Percentiles rank a stretch among this genome's conserved stretches.
Conservation (phyloP, 108 stramenopile genomes). For the Seminavis robusta region DNA sequence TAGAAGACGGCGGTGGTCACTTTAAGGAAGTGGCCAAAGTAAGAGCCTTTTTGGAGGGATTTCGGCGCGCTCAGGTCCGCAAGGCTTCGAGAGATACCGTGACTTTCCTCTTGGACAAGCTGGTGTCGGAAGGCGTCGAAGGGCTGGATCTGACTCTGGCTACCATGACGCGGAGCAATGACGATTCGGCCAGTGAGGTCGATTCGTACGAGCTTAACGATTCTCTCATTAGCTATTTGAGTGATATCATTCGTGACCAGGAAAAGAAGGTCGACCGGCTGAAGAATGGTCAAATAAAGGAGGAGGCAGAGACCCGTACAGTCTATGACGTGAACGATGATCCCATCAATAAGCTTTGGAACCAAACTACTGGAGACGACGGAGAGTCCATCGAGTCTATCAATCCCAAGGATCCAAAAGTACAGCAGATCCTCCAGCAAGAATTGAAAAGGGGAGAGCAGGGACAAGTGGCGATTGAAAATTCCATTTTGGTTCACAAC, state of each 20-base stretch:
- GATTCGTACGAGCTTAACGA: slow-evolving; percentile 70
- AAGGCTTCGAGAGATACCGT: slow-evolving; percentile 71
- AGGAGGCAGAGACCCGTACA: not conserved
- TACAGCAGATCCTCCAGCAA: slow-evolving; percentile 45
- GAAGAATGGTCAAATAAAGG: not conserved
- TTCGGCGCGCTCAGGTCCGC: slow-evolving; percentile 72
- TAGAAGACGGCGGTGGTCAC: slow-evolving; percentile 75
- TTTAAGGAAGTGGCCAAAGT: slow-evolving; percentile 78
- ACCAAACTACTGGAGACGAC: slow-evolving; percentile 52
- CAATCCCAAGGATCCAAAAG: slow-evolving; percentile 66
- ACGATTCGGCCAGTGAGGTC: slow-evolving; percentile 45
- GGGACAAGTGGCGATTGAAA: slow-evolving; percentile 6
- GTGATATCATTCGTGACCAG: slow-evolving; percentile 79
- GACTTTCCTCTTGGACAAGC: slow-evolving; percentile 69
- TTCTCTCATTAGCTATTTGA: slow-evolving; percentile 72
- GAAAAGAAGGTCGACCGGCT: slow-evolving; percentile 63
- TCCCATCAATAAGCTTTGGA: slow-evolving; percentile 58
- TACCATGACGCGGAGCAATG: slow-evolving; percentile 63
- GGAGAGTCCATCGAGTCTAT: slow-evolving; percentile 71
- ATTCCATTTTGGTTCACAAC: not conserved
- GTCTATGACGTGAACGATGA: slow-evolving; percentile 27
- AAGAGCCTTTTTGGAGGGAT: slow-evolving; percentile 77
- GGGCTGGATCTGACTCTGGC: slow-evolving; percentile 69
- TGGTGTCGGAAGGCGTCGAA: slow-evolving; percentile 72
- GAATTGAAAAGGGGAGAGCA: slow-evolving; percentile 45